phyloP scores from a whole-genome alignment of 129 eudicot genomes.

The Pittosporum tobira region DNA sequence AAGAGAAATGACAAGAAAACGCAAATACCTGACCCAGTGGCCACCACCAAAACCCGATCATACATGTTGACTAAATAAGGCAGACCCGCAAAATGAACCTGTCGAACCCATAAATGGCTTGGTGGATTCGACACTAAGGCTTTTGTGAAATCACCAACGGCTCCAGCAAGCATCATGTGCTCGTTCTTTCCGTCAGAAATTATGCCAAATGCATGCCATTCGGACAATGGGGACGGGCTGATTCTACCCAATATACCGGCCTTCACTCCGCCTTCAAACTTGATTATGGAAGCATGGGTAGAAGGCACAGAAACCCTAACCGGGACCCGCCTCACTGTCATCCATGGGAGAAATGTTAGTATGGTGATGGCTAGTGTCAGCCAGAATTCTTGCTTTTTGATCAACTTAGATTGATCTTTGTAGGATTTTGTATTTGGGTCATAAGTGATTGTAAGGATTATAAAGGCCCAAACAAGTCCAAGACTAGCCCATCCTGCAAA shows the following conservation, averaged over 20 bases:
- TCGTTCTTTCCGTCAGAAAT: conserved; percentile 52
- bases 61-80: conserved; percentile 76
- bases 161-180: conserved; percentile 86
- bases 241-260: conserved; percentile 66
- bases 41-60: conserved; percentile 51
- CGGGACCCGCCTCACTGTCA: conserved; percentile 49
- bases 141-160: conserved; percentile 71
- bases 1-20: conserved; percentile 59
- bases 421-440: conserved; percentile 40
- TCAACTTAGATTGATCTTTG: conserved; percentile 18
- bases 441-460: conserved; percentile 37
- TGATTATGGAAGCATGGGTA: conserved; percentile 60
- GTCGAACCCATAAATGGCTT: conserved; percentile 62
- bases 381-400: conserved; percentile 53
- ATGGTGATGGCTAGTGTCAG: conserved; percentile 40
- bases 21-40: conserved; percentile 74
- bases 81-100: conserved; percentile 61
- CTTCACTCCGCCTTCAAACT: conserved; percentile 58
- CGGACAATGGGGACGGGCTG: conserved; percentile 70
- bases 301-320: conserved; percentile 56
- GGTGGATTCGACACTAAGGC: conserved; percentile 59
- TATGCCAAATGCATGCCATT: conserved; percentile 80
- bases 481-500: conserved; percentile 57
- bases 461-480: conserved; percentile 54
- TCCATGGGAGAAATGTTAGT: conserved; percentile 54